Evolutionary conservation across 140 eudicot genomes (phyloP), one percentile per base, ranked within the genome.

Genomic region (Senecio squalidus): DNA sequence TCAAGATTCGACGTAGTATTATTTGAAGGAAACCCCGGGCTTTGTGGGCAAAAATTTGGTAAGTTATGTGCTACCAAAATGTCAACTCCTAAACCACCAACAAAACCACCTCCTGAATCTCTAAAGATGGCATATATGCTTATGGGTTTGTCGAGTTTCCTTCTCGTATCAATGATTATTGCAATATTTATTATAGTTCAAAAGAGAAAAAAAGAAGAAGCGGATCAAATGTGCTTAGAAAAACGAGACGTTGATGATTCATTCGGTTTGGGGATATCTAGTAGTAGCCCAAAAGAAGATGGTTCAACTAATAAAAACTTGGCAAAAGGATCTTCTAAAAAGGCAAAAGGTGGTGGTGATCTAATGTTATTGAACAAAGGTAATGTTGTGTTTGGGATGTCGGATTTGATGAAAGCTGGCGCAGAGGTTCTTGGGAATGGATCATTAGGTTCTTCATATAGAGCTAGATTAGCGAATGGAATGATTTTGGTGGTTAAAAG

Each of bases 381-480:
- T 5, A 71, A 48, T 24, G 82, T 78, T 5, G 74, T 57, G 55
- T 84, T 89, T 60, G 81, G 81, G 4, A 29, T 84, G 65, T 60
- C 73, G 7, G 92, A 89, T 76, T 64, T 89, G 71, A 84, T 89
- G 97, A 79, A 73, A 66, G 83, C 97, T 5, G 68, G 90, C 0
- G 97, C 97, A 0, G 85, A 84, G 79, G 95, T 84, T 15, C 75
- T 89, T 6, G 95, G 83, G 10, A 84, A 76, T 20, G 95, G 95
- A 13, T 29, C 81, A 0, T 34, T 84, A 68, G 95, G 95, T 5
- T 82, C 92, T 5, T 75, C 92, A 0, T 84, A 81, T 36, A 84
- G 79, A 84, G 91, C 92, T 3, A 36, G 20, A 17, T 51, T 88
- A 79, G 54, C 78, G 2, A 64, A 46, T 28, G 94, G 88, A 18